phyloP scores from a whole-genome alignment of 169 alveolate species.

The Eimeria praecox region DNA sequence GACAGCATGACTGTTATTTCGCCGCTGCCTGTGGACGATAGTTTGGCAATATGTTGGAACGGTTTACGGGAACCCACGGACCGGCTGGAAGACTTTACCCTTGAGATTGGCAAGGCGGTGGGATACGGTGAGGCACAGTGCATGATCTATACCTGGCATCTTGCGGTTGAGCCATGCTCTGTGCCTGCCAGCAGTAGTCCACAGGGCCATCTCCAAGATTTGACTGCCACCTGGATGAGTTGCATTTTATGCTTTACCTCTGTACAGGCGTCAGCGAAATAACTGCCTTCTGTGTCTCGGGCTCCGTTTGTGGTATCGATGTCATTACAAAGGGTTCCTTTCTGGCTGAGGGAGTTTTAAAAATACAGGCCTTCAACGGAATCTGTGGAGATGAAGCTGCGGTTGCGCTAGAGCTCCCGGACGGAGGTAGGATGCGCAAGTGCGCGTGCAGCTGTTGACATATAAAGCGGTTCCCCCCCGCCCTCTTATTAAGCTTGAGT shows the following conservation, averaged over 20 bases:
- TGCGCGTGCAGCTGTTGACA: not conserved
- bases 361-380: slow-evolving; percentile 14
- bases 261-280: slow-evolving; percentile 16
- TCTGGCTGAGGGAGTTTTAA: not conserved
- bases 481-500: not conserved
- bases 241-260: not conserved
- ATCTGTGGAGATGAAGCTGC: slow-evolving; percentile 7
- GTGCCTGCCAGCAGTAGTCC: not conserved
- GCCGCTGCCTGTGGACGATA: slow-evolving; percentile 18
- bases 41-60: slow-evolving; percentile 64
- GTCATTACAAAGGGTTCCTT: not conserved
- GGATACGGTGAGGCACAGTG: slow-evolving; percentile 62
- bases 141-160: not conserved
- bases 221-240: too few species aligned
- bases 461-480: too few species aligned
- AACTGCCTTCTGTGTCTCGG: slow-evolving; percentile 44
- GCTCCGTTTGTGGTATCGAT: slow-evolving; percentile 43
- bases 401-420: slow-evolving; percentile 18
- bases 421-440: not conserved
- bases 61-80: slow-evolving; percentile 24
- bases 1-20: slow-evolving; percentile 38
- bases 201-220: not conserved
- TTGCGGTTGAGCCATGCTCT: not conserved
- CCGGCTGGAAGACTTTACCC: slow-evolving; percentile 67
- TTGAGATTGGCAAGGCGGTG: slow-evolving; percentile 49